A percentile compares a stretch with the other conserved stretches of the same genome.
These are phyloP conservation scores for Pistacia vera DNA, from an alignment of 345 rosid genomes.

Conservation along the genomic window DNA sequence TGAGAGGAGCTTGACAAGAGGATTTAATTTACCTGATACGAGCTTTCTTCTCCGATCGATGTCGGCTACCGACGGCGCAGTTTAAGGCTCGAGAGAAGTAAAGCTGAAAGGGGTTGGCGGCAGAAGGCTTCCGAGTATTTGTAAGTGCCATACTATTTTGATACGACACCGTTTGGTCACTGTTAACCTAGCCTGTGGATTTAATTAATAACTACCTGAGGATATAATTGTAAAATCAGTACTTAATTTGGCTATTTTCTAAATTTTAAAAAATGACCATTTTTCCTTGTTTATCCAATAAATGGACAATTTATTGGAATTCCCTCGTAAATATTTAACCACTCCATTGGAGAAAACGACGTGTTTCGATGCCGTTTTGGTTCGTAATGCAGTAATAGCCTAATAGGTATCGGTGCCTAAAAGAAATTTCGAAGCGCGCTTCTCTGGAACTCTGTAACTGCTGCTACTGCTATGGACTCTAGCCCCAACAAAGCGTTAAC, in stretches of 20 bases:
- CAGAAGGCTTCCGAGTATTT: not conserved
- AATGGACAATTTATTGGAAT: no score
- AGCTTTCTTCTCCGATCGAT: constrained; percentile 1
- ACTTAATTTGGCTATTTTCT: no score
- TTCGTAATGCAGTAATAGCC: no score
- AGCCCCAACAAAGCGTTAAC: constrained; percentile 69
- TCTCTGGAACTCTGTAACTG: not conserved
- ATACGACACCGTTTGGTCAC: not conserved
- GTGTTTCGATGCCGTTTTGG: not conserved
- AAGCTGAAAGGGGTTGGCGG: not conserved
- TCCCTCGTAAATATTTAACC: no score
- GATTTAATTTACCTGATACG: not conserved
- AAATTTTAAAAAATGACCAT: no score
- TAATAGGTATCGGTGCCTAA: not conserved
- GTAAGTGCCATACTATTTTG: no score
- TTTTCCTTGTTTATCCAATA: no score
- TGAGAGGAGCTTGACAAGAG: not conserved
- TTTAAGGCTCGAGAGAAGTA: not conserved
- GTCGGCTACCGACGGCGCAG: not conserved
- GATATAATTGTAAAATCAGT: no score
- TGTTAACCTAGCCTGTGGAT: no score
- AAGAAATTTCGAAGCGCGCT: not conserved
- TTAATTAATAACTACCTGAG: no score
- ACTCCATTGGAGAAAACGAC: not conserved
- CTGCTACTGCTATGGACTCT: not conserved